phyloP scores from a whole-genome alignment of 306 rosid genomes.

The Cucurbita pepo region DNA sequence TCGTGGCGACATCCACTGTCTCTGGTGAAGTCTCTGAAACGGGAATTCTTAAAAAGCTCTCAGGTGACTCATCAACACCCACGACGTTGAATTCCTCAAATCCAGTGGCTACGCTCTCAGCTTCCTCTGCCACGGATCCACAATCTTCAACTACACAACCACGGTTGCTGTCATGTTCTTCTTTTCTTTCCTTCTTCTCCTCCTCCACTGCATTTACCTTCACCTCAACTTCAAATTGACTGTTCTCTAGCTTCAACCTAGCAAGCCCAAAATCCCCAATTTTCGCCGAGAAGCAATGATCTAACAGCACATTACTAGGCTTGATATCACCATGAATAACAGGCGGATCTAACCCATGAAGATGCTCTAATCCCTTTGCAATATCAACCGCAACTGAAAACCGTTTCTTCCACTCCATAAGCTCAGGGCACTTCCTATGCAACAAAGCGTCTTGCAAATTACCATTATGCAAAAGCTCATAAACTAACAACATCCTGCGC shows the following conservation, averaged over 20 bases:
- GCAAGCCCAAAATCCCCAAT: conserved; percentile 85
- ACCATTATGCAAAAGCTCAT: conserved; percentile 66
- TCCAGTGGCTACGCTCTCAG: conserved; percentile 44
- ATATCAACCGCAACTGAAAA: conserved; percentile 30
- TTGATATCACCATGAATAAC: conserved; percentile 80
- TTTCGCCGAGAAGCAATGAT: conserved; percentile 32
- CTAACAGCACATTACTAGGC: conserved; percentile 73
- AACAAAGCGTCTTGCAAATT: conserved; percentile 83
- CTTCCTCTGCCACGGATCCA: conserved; percentile 54
- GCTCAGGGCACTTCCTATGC: conserved; percentile 46
- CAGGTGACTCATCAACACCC: conserved; percentile 45
- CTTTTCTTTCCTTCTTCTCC: conserved; percentile 13
- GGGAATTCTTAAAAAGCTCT: conserved; percentile 11
- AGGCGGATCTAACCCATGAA: conserved; percentile 64
- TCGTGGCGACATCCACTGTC: background rate
- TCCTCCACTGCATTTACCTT: conserved; percentile 16
- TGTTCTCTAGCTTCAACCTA: conserved; percentile 27
- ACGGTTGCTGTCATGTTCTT: conserved; percentile 22
- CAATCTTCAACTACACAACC: conserved; percentile 40
- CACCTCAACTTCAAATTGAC: conserved; percentile 12
- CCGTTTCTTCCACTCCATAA: conserved; percentile 53
- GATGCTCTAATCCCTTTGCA: conserved; percentile 48
- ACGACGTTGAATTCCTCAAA: conserved; percentile 35
- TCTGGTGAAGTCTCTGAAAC: conserved; percentile 23
- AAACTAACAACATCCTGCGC: conserved; percentile 57